Evolutionary conservation across 768 basidiomycete species (phyloP).

Genomic region (Tephrocybe sp.): DNA sequence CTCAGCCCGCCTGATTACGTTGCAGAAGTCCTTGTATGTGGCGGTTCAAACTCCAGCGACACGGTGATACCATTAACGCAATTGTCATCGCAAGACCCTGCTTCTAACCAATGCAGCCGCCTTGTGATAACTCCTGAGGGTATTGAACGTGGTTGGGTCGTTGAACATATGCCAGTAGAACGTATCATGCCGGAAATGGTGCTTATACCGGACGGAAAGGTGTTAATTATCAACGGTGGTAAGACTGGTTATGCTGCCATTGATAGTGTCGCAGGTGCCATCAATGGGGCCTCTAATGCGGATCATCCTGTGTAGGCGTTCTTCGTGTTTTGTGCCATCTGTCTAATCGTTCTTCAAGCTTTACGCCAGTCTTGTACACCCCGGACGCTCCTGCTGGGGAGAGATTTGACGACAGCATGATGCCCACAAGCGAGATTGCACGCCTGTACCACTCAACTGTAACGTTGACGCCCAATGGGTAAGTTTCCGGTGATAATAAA

Average conservation of each 20-base stretch:
- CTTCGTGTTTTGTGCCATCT: neutral
- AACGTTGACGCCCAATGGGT: conserved; percentile 54
- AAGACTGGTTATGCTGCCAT: conserved; percentile 9
- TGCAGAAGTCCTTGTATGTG: conserved; percentile 46
- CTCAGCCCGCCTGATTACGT: conserved; percentile 36
- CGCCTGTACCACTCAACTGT: conserved; percentile 63
- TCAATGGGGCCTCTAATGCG: conserved; percentile 34
- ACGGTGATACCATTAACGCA: conserved; percentile 20
- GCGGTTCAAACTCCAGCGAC: conserved; percentile 36
- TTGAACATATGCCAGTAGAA: conserved; percentile 41
- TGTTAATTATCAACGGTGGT: conserved; percentile 6
- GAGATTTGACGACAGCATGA: conserved; percentile 45
- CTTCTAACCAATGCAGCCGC: conserved; percentile 39
- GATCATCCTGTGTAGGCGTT: conserved; percentile 27
- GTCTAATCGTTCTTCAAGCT: conserved; percentile 21
- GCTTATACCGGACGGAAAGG: conserved; percentile 6
- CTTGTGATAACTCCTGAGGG: conserved; percentile 39
- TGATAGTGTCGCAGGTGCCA: conserved; percentile 22
- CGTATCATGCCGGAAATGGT: conserved; percentile 21
- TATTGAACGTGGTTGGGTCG: conserved; percentile 41
- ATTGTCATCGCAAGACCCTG: conserved; percentile 36
- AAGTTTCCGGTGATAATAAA: conserved; percentile 28
- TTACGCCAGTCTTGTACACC: conserved; percentile 48
- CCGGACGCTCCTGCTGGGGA: conserved; percentile 38
- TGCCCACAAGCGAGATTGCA: conserved; percentile 41